Conservation (phyloP, 2,329 filamentous ascomycete genomes). For the Curvularia sp. region DNA sequence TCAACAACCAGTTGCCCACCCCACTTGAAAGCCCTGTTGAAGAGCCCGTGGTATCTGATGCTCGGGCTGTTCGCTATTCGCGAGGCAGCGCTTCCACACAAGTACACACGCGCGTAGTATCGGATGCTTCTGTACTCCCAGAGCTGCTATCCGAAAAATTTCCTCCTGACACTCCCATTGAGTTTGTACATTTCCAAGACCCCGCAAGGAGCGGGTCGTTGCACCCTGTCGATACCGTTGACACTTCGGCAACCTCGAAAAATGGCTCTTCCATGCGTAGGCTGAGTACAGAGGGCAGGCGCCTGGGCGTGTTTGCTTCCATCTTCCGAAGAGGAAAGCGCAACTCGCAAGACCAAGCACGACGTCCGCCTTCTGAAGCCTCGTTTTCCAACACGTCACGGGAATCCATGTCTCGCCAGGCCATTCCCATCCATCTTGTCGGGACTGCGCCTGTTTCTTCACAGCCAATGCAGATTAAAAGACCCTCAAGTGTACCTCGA, state of each 20-base stretch:
- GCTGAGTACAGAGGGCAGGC: constrained; percentile 48
- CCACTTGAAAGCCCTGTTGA: constrained; percentile 55
- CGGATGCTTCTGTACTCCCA: constrained; percentile 62
- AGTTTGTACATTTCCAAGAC: constrained; percentile 51
- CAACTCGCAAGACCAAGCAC: constrained; percentile 57
- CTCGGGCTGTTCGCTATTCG: constrained; percentile 58
- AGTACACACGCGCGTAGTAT: constrained; percentile 56
- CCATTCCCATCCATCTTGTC: constrained; percentile 59
- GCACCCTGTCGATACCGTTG: constrained; percentile 43
- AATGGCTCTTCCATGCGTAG: constrained; percentile 31
- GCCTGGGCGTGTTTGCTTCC: constrained; percentile 53
- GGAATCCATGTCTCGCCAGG: constrained; percentile 76
- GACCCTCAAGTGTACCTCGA: constrained; percentile 68
- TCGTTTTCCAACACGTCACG: constrained; percentile 86
- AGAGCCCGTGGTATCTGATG: constrained; percentile 58
- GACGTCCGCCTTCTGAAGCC: constrained; percentile 68
- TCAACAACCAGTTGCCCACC: constrained; percentile 42
- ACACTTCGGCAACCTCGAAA: constrained; percentile 41
- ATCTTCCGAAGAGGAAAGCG: constrained; percentile 73
- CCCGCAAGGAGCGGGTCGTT: constrained; percentile 44
- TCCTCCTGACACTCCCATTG: constrained; percentile 41
- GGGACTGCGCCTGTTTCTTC: constrained; percentile 45
- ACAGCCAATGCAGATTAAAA: constrained; percentile 52
- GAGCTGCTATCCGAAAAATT: constrained; percentile 56
- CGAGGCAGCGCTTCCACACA: constrained; percentile 58